Percentiles rank a stretch among this genome's conserved stretches.
Evolutionary conservation across 768 basidiomycete species (phyloP).

Genomic region (Coprinellus micaceus): DNA sequence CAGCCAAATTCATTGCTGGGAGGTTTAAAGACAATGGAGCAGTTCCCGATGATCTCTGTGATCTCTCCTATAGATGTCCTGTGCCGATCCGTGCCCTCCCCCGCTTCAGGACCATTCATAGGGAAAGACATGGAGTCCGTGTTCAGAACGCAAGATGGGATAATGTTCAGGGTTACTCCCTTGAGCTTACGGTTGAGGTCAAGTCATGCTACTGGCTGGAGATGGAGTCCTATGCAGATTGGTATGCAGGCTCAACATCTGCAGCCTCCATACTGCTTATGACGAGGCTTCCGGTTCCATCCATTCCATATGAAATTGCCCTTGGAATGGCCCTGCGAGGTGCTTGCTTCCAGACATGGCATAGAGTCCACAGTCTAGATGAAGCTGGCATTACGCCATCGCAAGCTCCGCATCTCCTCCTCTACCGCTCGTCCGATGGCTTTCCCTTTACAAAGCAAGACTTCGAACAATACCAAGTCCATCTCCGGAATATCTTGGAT

Average conservation of each 20-base stretch:
- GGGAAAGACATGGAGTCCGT: neutral
- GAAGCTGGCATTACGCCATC: slow-evolving; percentile 25
- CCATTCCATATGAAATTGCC: neutral
- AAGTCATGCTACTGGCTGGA: neutral
- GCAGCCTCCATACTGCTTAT: neutral
- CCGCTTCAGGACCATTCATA: neutral
- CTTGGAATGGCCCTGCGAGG: neutral
- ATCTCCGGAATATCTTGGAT: neutral
- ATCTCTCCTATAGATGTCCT: neutral
- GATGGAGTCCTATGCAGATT: neutral
- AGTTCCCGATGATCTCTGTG: neutral
- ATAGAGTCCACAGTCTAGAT: slow-evolving; percentile 28
- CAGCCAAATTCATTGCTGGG: neutral
- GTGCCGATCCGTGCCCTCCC: neutral
- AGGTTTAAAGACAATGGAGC: neutral
- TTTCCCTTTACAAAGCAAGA: neutral
- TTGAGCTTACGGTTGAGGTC: neutral
- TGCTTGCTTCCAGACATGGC: neutral
- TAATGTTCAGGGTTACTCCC: neutral
- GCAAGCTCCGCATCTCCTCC: slow-evolving; percentile 17
- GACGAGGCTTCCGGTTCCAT: neutral
- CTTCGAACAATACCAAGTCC: neutral
- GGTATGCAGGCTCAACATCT: neutral
- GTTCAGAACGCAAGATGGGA: neutral
- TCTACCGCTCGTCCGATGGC: neutral